Percentiles rank a stretch among this genome's conserved stretches.
These are phyloP conservation scores for Hypsizygus ulmarius DNA, from an alignment of 1,284 basidiomycete genomes.

Conservation along the genomic window DNA sequence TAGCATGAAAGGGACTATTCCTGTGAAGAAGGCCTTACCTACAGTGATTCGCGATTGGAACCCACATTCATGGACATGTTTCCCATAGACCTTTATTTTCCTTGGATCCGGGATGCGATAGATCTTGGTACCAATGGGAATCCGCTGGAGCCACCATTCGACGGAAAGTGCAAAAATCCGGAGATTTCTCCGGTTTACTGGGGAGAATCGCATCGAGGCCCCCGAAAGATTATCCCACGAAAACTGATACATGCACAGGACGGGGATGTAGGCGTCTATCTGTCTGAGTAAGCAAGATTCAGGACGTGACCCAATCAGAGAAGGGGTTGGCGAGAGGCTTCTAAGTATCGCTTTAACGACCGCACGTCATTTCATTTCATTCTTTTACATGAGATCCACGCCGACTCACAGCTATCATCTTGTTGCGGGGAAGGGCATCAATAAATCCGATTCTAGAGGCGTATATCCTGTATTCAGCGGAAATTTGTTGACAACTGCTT, in stretches of 20 bases:
- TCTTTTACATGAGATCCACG: not conserved
- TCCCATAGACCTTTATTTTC: conserved; percentile 3
- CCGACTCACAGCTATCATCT: not conserved
- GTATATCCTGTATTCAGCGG: not conserved
- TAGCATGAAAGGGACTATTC: not conserved
- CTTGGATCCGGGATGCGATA: not conserved
- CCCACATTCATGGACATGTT: not conserved
- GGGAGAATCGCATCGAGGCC: not conserved
- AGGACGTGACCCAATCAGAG: conserved; percentile 9
- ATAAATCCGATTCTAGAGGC: not conserved
- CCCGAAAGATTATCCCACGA: conserved; percentile 6
- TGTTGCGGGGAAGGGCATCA: not conserved
- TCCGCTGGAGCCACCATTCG: not conserved
- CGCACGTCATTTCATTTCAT: not conserved
- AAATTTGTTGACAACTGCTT: not conserved
- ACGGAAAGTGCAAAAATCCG: conserved; percentile 4
- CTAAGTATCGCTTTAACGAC: not conserved
- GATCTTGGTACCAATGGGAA: not conserved
- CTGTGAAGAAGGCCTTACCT: not conserved
- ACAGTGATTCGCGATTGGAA: not conserved
- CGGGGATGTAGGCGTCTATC: conserved; percentile 3
- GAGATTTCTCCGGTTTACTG: conserved; percentile 3
- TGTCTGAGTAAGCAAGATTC: not conserved
- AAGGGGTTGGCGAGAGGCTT: conserved; percentile 2
- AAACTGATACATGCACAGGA: not conserved